Conservation (phyloP, 352 stramenopile genomes). For the Thalassiosira mediterranea region DNA sequence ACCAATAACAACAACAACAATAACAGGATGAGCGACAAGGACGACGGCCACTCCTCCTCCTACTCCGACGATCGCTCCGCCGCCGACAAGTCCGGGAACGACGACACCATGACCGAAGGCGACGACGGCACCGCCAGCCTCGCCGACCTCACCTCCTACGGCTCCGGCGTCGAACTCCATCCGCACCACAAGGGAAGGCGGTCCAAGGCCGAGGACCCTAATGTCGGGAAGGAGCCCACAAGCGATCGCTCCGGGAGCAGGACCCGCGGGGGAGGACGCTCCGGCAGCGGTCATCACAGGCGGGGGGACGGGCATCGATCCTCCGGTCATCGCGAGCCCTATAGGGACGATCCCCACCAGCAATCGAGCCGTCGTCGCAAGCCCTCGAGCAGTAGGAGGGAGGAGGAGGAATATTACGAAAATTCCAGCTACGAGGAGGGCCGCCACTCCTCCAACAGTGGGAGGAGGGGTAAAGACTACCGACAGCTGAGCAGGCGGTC, state of each 20-base stretch:
- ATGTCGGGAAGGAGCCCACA: too few relatives aligned
- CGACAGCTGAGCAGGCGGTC: slow-evolving; percentile 1
- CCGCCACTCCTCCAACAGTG: background rate
- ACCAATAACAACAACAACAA: background rate
- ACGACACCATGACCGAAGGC: background rate
- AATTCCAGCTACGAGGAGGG: background rate
- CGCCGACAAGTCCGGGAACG: slow-evolving; percentile 1
- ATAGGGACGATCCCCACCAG: background rate
- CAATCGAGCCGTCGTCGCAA: background rate
- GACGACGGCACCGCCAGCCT: slow-evolving; percentile 4
- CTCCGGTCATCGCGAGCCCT: background rate
- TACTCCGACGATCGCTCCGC: slow-evolving; percentile 3
- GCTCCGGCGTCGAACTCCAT: slow-evolving; percentile 10
- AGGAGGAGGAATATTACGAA: background rate
- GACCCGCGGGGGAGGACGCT: background rate
- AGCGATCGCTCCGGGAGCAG: background rate
- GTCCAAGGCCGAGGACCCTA: background rate
- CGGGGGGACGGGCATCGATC: background rate
- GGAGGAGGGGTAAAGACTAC: background rate
- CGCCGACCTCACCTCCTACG: slow-evolving; percentile 11
- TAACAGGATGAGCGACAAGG: background rate
- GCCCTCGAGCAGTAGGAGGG: background rate
- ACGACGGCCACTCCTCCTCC: slow-evolving; percentile 4
- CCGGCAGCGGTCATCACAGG: background rate
- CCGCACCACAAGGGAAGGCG: slow-evolving; percentile 13